Conservation (phyloP, 1,284 basidiomycete genomes). For the Cerrena zonata region DNA sequence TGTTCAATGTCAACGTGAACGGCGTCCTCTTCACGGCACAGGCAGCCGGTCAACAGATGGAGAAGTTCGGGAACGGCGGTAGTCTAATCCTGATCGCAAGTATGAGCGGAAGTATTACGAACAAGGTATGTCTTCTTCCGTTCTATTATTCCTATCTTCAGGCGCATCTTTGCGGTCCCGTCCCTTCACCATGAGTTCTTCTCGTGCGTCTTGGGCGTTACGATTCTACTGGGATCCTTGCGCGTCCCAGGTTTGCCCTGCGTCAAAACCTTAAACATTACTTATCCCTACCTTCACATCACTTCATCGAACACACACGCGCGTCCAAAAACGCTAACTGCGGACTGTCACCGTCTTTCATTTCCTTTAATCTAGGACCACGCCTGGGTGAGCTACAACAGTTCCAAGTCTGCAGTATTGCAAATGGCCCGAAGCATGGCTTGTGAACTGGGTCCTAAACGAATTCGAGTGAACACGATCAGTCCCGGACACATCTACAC, state of each 20-base stretch:
- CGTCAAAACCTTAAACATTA: too few relatives aligned
- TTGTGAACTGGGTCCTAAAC: constrained; percentile 67
- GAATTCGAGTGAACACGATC: constrained; percentile 73
- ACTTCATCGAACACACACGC: background rate
- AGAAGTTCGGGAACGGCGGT: constrained; percentile 61
- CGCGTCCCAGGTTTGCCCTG: background rate
- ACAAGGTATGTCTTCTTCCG: constrained; percentile 49
- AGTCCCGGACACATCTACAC: constrained; percentile 76
- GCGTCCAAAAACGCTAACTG: background rate
- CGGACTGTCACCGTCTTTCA: background rate
- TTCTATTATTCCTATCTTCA: background rate
- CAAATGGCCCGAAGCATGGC: constrained; percentile 83
- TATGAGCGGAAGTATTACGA: constrained; percentile 83
- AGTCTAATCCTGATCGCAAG: constrained; percentile 82
- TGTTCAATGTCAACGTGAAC: constrained; percentile 70
- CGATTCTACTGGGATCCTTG: background rate
- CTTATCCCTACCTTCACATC: background rate
- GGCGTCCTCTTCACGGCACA: constrained; percentile 77
- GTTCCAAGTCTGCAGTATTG: constrained; percentile 75
- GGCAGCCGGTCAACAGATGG: constrained; percentile 74
- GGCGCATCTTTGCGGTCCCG: constrained; percentile 11
- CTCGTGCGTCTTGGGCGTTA: background rate
- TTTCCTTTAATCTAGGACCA: constrained; percentile 41
- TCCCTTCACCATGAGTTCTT: background rate
- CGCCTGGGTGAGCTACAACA: constrained; percentile 77